A percentile compares a stretch with the other conserved stretches of the same genome.
These are phyloP conservation scores for Stagonosporopsis rhizophila DNA, from an alignment of 2,329 filamentous ascomycete species.

Conservation along the genomic window DNA sequence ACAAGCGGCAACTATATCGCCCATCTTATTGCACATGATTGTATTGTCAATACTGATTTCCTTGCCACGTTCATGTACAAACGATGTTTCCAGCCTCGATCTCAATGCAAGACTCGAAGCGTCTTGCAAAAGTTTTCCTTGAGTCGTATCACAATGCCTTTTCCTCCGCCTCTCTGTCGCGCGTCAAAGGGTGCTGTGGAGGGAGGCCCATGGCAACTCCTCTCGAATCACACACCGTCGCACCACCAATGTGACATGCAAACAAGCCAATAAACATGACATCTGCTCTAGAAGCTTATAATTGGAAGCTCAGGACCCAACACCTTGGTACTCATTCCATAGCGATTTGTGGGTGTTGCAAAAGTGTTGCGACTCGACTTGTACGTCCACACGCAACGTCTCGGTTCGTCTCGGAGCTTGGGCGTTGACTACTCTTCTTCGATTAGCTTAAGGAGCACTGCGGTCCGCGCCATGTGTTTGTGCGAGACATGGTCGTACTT, in stretches of 20 bases:
- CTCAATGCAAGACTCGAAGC: neutral
- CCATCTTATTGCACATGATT: slow-evolving; percentile 10
- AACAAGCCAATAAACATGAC: neutral
- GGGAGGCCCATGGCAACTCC: neutral
- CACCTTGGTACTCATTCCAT: neutral
- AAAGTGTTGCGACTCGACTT: neutral
- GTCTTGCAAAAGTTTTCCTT: neutral
- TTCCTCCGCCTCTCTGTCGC: neutral
- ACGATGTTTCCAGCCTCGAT: neutral
- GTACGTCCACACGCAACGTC: slow-evolving; percentile 7
- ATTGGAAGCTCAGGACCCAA: neutral
- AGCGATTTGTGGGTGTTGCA: neutral
- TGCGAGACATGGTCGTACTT: neutral
- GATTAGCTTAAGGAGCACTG: neutral
- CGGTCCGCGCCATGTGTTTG: neutral
- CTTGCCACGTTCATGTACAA: neutral
- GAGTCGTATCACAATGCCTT: neutral
- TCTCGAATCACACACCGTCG: slow-evolving; percentile 3
- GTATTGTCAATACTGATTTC: slow-evolving; percentile 4
- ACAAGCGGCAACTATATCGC: slow-evolving; percentile 14
- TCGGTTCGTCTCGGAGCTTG: neutral
- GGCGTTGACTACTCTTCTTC: neutral
- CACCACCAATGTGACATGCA: slow-evolving; percentile 3
- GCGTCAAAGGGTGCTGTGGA: neutral
- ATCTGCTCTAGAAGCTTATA: neutral